Evolutionary conservation across 2,329 filamentous ascomycete species (phyloP), one percentile per base, ranked within the genome.

Genomic region (Emmonsiellopsis sp.): DNA sequence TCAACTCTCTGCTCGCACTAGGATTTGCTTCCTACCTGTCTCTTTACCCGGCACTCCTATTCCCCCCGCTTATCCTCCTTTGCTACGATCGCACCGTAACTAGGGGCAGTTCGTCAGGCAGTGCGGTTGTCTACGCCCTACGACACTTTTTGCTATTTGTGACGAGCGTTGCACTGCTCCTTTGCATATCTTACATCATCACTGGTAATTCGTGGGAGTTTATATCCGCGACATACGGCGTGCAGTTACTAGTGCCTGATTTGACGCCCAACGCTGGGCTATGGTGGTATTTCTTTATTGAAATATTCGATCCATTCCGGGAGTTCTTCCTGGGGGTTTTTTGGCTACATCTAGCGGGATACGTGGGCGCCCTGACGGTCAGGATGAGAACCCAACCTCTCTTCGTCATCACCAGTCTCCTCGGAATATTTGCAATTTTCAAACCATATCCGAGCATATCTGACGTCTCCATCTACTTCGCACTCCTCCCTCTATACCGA

Each of bases 241-340:
- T 95, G 46, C 91, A 95, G 62, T 79, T 98, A 39, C 83, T 93
- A 1, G 80, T 98, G 2, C 88, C 90, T 7, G 93, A 98, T 66
- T 78, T 98, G 42, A 94, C 92, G 0, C 93, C 93, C 10, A 98
- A 97, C 60, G 87, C 94, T 33, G 93, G 93, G 1, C 77, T 98
- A 1, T 98, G 93, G 93, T 98, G 93, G 93, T 98, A 98, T 72
- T 98, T 98, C 73, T 97, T 98, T 67, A 95, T 94, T 61, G 92
- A 98, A 68, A 98, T 98, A 84, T 98, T 98, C 68, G 93, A 98
- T 72, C 92, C 91, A 1, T 98, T 98, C 78, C 82, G 93, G 40
- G 85, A 87, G 61, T 98, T 98, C 77, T 98, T 97, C 77, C 81
- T 98, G 2, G 93, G 88, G 52, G 91, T 98, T 48, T 98, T 98